A percentile compares a stretch with the other conserved stretches of the same genome.
Conservation (phyloP, 2,329 filamentous ascomycete genomes). For the Mycosphaerella sp. region DNA sequence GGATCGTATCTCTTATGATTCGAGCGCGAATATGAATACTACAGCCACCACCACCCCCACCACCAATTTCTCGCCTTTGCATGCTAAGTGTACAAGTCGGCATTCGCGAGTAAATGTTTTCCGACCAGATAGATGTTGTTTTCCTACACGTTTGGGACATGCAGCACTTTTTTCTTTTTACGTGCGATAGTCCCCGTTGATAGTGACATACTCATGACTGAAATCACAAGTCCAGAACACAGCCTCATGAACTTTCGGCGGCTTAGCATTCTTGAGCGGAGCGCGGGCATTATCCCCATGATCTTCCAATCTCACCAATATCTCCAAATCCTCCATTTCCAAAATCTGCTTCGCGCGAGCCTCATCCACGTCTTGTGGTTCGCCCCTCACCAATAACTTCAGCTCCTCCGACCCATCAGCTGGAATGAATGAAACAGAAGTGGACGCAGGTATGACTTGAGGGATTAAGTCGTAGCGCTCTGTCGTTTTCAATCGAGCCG, state of each 20-base stretch:
- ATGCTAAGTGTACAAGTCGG: too few relatives aligned
- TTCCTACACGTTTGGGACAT: too few relatives aligned
- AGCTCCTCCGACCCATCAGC: constrained; percentile 70
- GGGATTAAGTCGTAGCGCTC: constrained; percentile 19
- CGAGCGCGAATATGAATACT: too few relatives aligned
- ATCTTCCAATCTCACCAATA: constrained; percentile 66
- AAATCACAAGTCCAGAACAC: constrained; percentile 84
- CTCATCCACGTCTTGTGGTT: constrained; percentile 75
- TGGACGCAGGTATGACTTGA: constrained; percentile 62
- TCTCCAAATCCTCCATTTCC: constrained; percentile 71
- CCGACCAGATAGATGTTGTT: too few relatives aligned
- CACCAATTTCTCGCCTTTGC: too few relatives aligned
- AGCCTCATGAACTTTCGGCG: constrained; percentile 47
- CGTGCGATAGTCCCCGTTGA: constrained; percentile 62
- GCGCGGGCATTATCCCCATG: constrained; percentile 34
- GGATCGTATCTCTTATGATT: too few relatives aligned
- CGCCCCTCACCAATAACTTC: constrained; percentile 69
- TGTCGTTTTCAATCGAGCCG: background rate
- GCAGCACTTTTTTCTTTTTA: constrained; percentile 26
- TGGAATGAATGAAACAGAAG: constrained; percentile 72
- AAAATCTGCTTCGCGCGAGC: constrained; percentile 69
- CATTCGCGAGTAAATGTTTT: too few relatives aligned
- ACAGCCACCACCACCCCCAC: too few relatives aligned
- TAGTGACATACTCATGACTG: constrained; percentile 72
- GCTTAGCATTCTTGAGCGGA: background rate